phyloP scores from a whole-genome alignment of 2,329 filamentous ascomycete genomes.

The Nemania bipapillata region DNA sequence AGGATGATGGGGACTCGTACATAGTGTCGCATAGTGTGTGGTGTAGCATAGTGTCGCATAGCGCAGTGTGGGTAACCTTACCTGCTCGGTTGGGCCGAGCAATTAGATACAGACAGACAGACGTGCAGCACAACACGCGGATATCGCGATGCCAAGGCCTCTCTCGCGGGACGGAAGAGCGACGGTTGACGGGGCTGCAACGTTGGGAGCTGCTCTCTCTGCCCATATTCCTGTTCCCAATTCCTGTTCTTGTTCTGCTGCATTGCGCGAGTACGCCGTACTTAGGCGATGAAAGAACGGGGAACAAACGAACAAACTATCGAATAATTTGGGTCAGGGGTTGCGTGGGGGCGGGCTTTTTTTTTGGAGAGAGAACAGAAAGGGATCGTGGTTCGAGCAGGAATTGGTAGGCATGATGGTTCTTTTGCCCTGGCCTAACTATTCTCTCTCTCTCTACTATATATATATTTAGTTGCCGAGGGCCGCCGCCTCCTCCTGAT shows the following conservation, averaged over 20 bases:
- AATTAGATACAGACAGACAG: neutral
- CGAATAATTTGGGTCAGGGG: neutral
- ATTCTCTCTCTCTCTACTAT: neutral
- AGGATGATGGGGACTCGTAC: too few relatives aligned
- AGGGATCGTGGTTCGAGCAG: neutral
- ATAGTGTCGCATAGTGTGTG: too few relatives aligned
- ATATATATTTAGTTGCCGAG: neutral
- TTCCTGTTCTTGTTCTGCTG: too few relatives aligned
- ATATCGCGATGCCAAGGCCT: neutral
- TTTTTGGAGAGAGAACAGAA: neutral
- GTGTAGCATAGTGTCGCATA: neutral
- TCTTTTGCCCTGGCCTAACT: neutral
- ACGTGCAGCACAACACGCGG: neutral
- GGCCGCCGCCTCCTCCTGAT: neutral
- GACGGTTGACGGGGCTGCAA: neutral
- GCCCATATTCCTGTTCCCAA: too few relatives aligned
- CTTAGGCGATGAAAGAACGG: neutral
- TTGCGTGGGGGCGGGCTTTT: neutral
- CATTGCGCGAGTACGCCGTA: too few relatives aligned
- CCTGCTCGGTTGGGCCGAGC: neutral
- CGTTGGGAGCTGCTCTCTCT: too few relatives aligned
- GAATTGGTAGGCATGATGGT: neutral
- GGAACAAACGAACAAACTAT: neutral
- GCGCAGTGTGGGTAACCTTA: neutral
- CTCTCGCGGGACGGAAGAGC: neutral